Percentiles rank a stretch among this genome's conserved stretches.
Conservation (phyloP, 805 yeast species). For the Zygoascus biomembranicola region DNA sequence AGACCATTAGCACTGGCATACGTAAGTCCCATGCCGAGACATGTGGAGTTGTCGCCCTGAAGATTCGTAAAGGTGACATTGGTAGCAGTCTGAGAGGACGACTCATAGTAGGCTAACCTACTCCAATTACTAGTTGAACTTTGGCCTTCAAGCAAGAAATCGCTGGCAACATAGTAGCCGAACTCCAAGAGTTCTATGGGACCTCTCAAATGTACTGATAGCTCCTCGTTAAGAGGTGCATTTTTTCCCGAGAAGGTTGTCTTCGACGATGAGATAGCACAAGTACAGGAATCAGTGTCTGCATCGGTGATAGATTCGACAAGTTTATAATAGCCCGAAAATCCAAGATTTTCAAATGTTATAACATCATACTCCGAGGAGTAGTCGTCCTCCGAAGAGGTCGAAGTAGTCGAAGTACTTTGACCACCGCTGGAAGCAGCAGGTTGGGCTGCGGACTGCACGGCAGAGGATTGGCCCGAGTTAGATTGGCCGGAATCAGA, state of each 20-base stretch:
- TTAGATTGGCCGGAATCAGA: background rate
- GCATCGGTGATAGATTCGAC: background rate
- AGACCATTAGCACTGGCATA: slow-evolving; percentile 73
- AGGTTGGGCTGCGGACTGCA: background rate
- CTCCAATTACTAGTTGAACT: slow-evolving; percentile 40
- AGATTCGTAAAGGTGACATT: slow-evolving; percentile 81
- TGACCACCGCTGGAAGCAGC: background rate
- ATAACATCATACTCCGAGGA: slow-evolving; percentile 2
- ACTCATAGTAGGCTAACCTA: slow-evolving; percentile 63
- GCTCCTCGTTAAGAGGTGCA: slow-evolving; percentile 78
- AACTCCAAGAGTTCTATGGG: slow-evolving; percentile 73
- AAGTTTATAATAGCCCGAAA: slow-evolving; percentile 3
- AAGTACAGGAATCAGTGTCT: background rate
- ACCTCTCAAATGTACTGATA: slow-evolving; percentile 86
- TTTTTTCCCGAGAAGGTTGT: slow-evolving; percentile 58
- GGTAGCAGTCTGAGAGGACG: slow-evolving; percentile 56
- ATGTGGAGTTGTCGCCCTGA: slow-evolving; percentile 83
- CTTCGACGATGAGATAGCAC: background rate
- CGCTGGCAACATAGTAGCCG: slow-evolving; percentile 45
- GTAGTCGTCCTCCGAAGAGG: background rate
- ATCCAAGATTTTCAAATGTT: slow-evolving; percentile 8
- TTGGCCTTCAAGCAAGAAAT: background rate
- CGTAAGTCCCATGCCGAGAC: slow-evolving; percentile 89
- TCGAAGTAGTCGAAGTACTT: background rate
- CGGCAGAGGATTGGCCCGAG: no score